phyloP scores from a whole-genome alignment of 768 basidiomycete species.

The Boletus patriciae region DNA sequence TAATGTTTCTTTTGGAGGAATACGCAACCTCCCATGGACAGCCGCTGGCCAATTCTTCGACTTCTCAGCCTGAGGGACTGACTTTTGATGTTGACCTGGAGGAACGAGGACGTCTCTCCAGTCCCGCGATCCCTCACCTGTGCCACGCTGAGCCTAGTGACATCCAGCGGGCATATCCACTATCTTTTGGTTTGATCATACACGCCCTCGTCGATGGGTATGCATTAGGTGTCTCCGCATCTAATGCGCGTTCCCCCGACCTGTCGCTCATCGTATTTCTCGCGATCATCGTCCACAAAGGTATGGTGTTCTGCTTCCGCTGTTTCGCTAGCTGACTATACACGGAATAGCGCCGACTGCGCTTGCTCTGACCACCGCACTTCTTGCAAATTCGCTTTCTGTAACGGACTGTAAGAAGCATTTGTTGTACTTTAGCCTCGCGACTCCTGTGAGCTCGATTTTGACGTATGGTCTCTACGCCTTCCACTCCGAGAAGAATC shows the following conservation, averaged over 20 bases:
- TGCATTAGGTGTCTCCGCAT: slow-evolving; percentile 79
- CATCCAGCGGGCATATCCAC: slow-evolving; percentile 54
- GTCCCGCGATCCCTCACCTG: slow-evolving; percentile 14
- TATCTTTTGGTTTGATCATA: slow-evolving; percentile 83
- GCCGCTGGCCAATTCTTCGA: slow-evolving; percentile 19
- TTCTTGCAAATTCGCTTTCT: slow-evolving; percentile 74
- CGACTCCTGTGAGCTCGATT: slow-evolving; percentile 83
- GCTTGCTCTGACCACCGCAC: slow-evolving; percentile 81
- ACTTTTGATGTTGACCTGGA: slow-evolving; percentile 64
- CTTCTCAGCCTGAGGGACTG: slow-evolving; percentile 16
- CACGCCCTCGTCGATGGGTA: slow-evolving; percentile 93
- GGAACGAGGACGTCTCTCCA: slow-evolving; percentile 47
- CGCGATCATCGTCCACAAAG: slow-evolving; percentile 91
- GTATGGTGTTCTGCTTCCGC: slow-evolving; percentile 31
- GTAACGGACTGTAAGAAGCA: slow-evolving; percentile 69
- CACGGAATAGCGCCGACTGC: slow-evolving; percentile 75
- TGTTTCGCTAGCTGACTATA: slow-evolving; percentile 10
- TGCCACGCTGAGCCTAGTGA: slow-evolving; percentile 19
- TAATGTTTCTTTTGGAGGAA: slow-evolving; percentile 66
- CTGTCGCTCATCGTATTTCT: slow-evolving; percentile 86
- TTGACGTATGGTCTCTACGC: slow-evolving; percentile 70
- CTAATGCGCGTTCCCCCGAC: slow-evolving; percentile 41
- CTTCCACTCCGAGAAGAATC: slow-evolving; percentile 40
- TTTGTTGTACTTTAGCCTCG: slow-evolving; percentile 72
- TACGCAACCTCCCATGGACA: slow-evolving; percentile 54